Evolutionary conservation across 2,329 filamentous ascomycete genomes (phyloP), one percentile per base, ranked within the genome.

Genomic region (Aaosphaeria arxii): DNA sequence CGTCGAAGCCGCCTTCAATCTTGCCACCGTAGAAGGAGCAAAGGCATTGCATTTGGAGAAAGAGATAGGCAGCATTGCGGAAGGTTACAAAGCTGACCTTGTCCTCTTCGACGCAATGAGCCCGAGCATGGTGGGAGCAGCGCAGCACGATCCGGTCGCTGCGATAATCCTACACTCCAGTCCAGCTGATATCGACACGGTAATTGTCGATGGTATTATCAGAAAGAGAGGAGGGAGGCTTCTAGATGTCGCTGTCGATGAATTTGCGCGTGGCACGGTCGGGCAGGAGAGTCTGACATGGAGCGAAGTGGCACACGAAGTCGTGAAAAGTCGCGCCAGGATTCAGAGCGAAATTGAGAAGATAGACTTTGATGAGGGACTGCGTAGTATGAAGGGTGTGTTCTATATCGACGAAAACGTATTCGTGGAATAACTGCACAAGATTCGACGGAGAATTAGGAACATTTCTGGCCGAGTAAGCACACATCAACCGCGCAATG

Each of bases 1-100:
- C 0, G 71, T 70, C 0, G 67, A 74, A 40, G 69, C 77, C 36
- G 75, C 68, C 2, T 80, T 77, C 57, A 78, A 79, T 51, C 67
- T 80, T 5, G 76, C 66, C 0, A 80, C 77, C 0, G 69, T 79
- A n/a, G 62, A 66, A 1, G 76, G 75, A 0, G 76, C 76, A 1
- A 61, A 68, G 46, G 74, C 75, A 0, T 59, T 72, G 4, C 67
- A 72, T 1, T 66, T 78, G 67, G 67, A 68, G 17, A 56, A 67
- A 7, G 54, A 71, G 40, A 64, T 78, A 28, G 78, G 77, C 0
- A 72, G 68, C 13, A 64, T 82, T 36, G 62, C 61, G n/a, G 72
- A 71, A 9, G 76, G 77, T 0, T 74, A 74, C 50, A 61, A 64
- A 32, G 78, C 78, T 2, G 78, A 81, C 58, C 49, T 82, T 0